These are phyloP conservation scores for Vinca minor DNA, from an alignment of 257 asterid genomes.

Conservation along the genomic window DNA sequence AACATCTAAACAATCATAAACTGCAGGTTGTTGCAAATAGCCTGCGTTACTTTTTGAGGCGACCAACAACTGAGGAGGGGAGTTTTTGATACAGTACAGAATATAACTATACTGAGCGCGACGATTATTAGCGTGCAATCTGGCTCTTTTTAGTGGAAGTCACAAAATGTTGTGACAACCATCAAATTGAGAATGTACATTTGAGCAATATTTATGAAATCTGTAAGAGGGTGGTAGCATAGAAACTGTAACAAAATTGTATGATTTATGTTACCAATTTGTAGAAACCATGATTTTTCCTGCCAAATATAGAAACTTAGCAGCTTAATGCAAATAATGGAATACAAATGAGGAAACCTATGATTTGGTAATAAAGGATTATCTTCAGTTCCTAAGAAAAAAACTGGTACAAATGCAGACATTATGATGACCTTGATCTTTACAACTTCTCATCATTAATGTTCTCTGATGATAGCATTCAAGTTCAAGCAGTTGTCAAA, in stretches of 20 bases:
- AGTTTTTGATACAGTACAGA: constrained; percentile 52
- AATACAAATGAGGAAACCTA: too few species aligned
- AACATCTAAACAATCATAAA: background rate
- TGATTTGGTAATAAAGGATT: too few species aligned
- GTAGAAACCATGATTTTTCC: background rate
- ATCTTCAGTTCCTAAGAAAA: too few species aligned
- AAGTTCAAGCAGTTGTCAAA: too few species aligned
- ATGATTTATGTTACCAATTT: background rate
- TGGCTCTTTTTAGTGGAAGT: too few species aligned
- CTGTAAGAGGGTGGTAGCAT: too few species aligned
- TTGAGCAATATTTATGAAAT: constrained; percentile 9
- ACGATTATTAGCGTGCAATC: background rate
- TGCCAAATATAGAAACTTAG: background rate
- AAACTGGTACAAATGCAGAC: too few species aligned
- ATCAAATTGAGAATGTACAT: too few species aligned
- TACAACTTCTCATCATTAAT: too few species aligned
- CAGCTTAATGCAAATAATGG: background rate
- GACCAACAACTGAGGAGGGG: constrained; percentile 77
- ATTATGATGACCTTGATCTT: too few species aligned
- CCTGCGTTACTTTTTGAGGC: constrained; percentile 69
- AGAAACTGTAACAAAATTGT: constrained; percentile 8
- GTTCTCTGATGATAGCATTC: too few species aligned
- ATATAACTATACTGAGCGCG: background rate
- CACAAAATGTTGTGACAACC: background rate
- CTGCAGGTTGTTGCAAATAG: constrained; percentile 84